Base-by-base conservation (phyloP, 441 rosid species). In the Jatropha podagrica region DNA sequence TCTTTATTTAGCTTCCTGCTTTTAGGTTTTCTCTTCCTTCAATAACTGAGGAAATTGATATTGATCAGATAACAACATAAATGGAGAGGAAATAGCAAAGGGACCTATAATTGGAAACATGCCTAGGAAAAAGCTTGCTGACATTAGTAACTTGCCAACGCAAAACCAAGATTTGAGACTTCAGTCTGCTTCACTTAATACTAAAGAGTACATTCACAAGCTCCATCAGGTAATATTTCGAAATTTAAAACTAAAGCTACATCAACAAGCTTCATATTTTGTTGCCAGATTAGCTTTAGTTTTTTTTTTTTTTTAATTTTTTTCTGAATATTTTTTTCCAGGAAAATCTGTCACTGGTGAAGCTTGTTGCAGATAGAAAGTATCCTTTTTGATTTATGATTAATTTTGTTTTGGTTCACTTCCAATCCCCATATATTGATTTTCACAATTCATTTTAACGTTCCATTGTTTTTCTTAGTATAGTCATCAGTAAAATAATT, bases 301-400 rank as follows among this genome's bases (percentile, higher is more conserved):
- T 59, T 51, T 44, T 69, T 72, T 54, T 69, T 3, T 60, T 40
- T 1, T 26, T 0, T 1, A 32, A 32, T 32, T 40, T 38, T n/a
- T 55, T n/a, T 55, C 32, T 68, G 64, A 59, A 77, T 74, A 59
- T 75, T 54, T 70, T 49, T 73, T 54, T 52, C 68, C 90, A 90
- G 94, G 92, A 92, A 83, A 86, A 89, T 77, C 65, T 85, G 83
- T 78, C 62, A 64, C 81, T 92, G 82, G 69, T 78, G 83, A 86
- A 86, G 82, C 80, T 74, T 74, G 73, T 90, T 32, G 71, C 72
- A 18, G 91, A 90, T 52, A 87, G 88, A 80, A 86, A 86, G 93
- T 88, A 92, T 76, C 76, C 76, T 67, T 72, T 67, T 54, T 76
- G 62, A 44, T 69, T 65, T 7, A 41, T 46, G 14, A 20, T 61